Conservation (phyloP, 768 basidiomycete genomes). For the Russula sp. region DNA sequence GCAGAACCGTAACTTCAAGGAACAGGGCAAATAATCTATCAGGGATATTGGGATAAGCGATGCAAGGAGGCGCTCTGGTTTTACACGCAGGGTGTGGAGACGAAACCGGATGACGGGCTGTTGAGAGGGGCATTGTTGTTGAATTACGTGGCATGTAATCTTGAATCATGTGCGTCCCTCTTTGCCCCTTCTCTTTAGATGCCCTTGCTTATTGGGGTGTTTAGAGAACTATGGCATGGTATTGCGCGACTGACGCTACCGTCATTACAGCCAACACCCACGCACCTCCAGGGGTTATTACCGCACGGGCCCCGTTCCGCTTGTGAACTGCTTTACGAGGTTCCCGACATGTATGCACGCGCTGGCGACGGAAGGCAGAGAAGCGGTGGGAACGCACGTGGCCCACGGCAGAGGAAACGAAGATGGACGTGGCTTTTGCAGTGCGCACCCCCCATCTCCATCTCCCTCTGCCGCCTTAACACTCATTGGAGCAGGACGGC, state of each 20-base stretch:
- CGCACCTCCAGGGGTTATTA: slow-evolving; percentile 82
- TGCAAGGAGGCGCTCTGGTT: too few species aligned
- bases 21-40: slow-evolving; percentile 94
- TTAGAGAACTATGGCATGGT: slow-evolving; percentile 86
- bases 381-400: slow-evolving; percentile 33
- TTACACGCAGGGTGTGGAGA: slow-evolving; percentile 69
- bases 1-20: slow-evolving; percentile 68
- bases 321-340: slow-evolving; percentile 74
- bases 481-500: slow-evolving; percentile 50
- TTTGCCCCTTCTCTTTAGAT: background rate
- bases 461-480: background rate
- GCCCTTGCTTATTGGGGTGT: background rate
- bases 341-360: slow-evolving; percentile 75
- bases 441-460: slow-evolving; percentile 37
- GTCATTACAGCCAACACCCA: slow-evolving; percentile 56
- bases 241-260: slow-evolving; percentile 75
- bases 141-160: slow-evolving; percentile 91
- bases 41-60: slow-evolving; percentile 51
- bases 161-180: slow-evolving; percentile 63
- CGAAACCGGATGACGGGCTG: slow-evolving; percentile 58
- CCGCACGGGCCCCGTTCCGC: slow-evolving; percentile 72
- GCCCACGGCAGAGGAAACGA: slow-evolving; percentile 44
- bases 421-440: slow-evolving; percentile 56
- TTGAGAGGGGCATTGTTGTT: slow-evolving; percentile 70
- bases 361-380: slow-evolving; percentile 47